A percentile compares a stretch with the other conserved stretches of the same genome.
Evolutionary conservation across 169 alveolate species (phyloP).

Genomic region (Plasmodium sp.): DNA sequence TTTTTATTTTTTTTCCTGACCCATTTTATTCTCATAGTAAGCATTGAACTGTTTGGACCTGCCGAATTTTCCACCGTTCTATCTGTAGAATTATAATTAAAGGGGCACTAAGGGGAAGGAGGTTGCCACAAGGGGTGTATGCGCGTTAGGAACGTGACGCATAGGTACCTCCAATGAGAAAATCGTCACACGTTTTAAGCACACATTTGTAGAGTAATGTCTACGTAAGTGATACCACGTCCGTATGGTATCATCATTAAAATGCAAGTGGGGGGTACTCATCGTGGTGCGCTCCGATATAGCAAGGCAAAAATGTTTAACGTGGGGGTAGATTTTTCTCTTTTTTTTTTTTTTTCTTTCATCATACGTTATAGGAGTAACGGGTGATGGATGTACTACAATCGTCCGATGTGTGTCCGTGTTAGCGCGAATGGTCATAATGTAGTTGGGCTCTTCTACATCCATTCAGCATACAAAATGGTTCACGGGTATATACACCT

Average conservation of each 20-base stretch:
- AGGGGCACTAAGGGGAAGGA: neutral
- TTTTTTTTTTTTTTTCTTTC: neutral
- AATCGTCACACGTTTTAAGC: neutral
- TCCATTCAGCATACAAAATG: neutral
- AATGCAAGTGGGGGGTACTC: neutral
- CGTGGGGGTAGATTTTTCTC: neutral
- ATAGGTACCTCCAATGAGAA: neutral
- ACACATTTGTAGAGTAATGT: neutral
- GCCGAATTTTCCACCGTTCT: neutral
- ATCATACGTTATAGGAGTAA: neutral
- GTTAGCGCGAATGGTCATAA: neutral
- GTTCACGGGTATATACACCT: neutral
- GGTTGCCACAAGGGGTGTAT: neutral
- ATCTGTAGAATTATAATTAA: neutral
- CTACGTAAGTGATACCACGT: neutral
- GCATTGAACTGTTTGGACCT: neutral
- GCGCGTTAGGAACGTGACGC: neutral
- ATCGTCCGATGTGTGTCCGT: neutral
- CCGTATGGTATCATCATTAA: neutral
- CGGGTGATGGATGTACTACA: neutral
- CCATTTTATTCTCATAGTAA: neutral
- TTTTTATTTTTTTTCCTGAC: neutral
- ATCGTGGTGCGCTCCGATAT: neutral
- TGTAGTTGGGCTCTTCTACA: neutral
- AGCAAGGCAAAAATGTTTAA: neutral